Conservation (phyloP, 352 stramenopile genomes). For the Halophytophthora polymorphica region DNA sequence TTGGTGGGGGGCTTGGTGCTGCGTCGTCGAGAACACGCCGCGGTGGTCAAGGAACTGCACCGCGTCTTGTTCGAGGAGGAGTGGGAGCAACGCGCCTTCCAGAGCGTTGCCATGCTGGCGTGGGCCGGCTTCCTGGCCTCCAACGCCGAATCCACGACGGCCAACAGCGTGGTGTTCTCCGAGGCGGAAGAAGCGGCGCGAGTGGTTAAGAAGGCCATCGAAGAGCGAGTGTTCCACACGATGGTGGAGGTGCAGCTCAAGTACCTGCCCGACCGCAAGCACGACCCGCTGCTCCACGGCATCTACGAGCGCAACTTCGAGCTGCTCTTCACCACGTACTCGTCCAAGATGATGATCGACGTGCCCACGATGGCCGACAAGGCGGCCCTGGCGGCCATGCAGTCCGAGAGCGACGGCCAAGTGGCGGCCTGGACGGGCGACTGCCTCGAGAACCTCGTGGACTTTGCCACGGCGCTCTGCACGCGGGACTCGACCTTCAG, state of each 20-base stretch:
- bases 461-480: slow-evolving; percentile 65
- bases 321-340: slow-evolving; percentile 67
- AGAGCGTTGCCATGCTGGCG: slow-evolving; percentile 73
- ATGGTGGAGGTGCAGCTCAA: slow-evolving; percentile 71
- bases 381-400: slow-evolving; percentile 56
- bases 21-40: slow-evolving; percentile 37
- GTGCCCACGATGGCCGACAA: slow-evolving; percentile 74
- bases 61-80: slow-evolving; percentile 53
- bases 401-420: slow-evolving; percentile 58
- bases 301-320: slow-evolving; percentile 75
- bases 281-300: slow-evolving; percentile 61
- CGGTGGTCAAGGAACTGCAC: slow-evolving; percentile 61
- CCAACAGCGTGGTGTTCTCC: slow-evolving; percentile 40
- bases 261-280: slow-evolving; percentile 71
- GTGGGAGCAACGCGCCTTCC: slow-evolving; percentile 66
- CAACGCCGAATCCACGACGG: slow-evolving; percentile 27
- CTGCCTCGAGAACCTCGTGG: slow-evolving; percentile 77
- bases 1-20: slow-evolving; percentile 41
- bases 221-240: slow-evolving; percentile 64
- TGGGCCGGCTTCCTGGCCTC: slow-evolving; percentile 65
- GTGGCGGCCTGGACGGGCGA: slow-evolving; percentile 63
- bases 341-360: slow-evolving; percentile 76
- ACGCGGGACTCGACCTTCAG: slow-evolving; percentile 53
- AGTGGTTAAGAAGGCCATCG: slow-evolving; percentile 73
- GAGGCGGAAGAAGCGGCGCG: slow-evolving; percentile 43